Evolutionary conservation across 2,329 filamentous ascomycete species (phyloP).

Genomic region (Shiraia sp.): DNA sequence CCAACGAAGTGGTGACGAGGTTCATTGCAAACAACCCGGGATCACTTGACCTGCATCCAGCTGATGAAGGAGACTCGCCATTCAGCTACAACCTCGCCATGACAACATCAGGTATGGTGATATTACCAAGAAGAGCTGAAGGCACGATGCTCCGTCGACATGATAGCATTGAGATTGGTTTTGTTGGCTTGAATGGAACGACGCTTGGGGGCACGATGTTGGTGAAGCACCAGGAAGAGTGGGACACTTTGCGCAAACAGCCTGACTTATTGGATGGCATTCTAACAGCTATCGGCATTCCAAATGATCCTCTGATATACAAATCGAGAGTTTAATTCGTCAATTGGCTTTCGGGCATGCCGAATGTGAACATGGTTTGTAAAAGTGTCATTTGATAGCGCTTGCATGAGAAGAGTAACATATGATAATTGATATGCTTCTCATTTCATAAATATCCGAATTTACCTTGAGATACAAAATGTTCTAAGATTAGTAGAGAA

Average conservation of each 20-base stretch:
- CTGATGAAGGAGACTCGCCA: constrained; percentile 44
- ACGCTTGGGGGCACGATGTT: constrained; percentile 61
- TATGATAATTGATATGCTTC: too few species aligned
- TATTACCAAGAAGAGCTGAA: constrained; percentile 56
- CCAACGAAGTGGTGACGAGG: constrained; percentile 40
- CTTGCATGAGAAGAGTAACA: too few species aligned
- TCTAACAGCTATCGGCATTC: constrained; percentile 45
- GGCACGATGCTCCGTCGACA: constrained; percentile 47
- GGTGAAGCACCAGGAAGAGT: constrained; percentile 61
- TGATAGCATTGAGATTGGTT: constrained; percentile 43
- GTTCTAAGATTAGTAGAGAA: too few species aligned
- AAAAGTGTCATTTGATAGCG: too few species aligned
- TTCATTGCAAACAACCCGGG: constrained; percentile 47
- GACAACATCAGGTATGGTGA: constrained; percentile 58
- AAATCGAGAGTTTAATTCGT: constrained; percentile 10
- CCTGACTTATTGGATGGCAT: constrained; percentile 49
- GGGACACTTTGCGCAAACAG: constrained; percentile 52
- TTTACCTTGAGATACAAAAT: too few species aligned
- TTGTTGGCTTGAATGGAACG: constrained; percentile 60
- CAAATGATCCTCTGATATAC: constrained; percentile 12
- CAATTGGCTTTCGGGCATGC: too few species aligned
- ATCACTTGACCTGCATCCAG: constrained; percentile 26
- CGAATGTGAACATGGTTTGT: too few species aligned
- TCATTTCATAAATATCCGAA: too few species aligned
- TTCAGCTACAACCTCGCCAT: constrained; percentile 64